Base-by-base conservation (phyloP, 805 yeast genomes). In the Ogataea zsoltii region DNA sequence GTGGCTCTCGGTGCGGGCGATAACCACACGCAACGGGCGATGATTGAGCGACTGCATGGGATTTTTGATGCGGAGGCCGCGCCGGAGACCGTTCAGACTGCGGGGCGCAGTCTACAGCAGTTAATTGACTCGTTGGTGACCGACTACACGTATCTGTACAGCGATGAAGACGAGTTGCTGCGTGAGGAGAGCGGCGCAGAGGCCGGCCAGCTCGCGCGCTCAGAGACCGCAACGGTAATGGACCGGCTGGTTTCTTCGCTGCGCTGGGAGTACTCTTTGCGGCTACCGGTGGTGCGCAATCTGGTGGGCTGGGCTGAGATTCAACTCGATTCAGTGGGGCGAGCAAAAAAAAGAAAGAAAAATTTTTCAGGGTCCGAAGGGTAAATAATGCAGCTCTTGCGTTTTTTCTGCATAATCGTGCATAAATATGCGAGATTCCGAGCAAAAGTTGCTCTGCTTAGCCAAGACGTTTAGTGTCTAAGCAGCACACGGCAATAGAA, bases 121-220 rank as follows among this genome's bases (percentile, higher is more conserved):
- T 11, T 28, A n/a, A 28, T 13, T 5, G 38, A 35, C 36, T 6
- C 47, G 19, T 39, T 51, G 21, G 43, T 46, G 23, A 39, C 30
- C 2, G 44, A 46, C 12, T 53, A 53, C 42, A 48, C 54, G 1
- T 39, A 45, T 14, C 45, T 55, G 4, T 55, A 55, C 38, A 16
- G 34, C 23, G 51, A 49, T 31, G 54, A 53, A 18, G 50, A 52
- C 26, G 54, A 46, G 31, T 17, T 49, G 17, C 30, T 51, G 33
- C 30, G 39, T 7, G 42, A 29, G 9, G 26, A 42, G 3, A 39
- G 13, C 17, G 15, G 16, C 7, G 23, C 11, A 10, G 14, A 10
- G 13, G 16, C 13, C 5, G 5, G n/a, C 31, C 5, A 7, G 6
- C 14, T 21, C 6, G 38, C 10, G 3, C 4, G 12, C 15, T 28